A percentile compares a stretch with the other conserved stretches of the same genome.
These are phyloP conservation scores for Nepenthes mirabilis DNA, from an alignment of 148 eudicot species.

Conservation along the genomic window DNA sequence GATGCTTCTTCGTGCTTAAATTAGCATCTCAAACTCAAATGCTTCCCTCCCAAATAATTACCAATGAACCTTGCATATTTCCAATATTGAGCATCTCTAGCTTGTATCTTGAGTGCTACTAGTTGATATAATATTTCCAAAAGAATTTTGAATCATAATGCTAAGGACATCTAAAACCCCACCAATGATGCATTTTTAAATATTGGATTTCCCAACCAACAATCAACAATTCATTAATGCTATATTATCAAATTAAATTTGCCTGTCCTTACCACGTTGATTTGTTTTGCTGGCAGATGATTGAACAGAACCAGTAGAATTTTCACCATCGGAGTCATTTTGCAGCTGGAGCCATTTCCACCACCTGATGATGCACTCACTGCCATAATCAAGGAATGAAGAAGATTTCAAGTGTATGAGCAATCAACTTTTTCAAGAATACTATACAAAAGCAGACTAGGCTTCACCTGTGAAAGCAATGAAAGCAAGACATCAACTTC, in stretches of 20 bases:
- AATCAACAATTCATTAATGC: background rate
- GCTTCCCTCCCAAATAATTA: too few relatives aligned
- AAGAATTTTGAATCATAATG: background rate
- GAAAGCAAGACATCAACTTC: conserved; percentile 98
- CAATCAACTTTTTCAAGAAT: background rate
- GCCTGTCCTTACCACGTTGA: conserved; percentile 18
- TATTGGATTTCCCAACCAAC: too few relatives aligned
- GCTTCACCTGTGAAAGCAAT: conserved; percentile 85
- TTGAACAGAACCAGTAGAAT: conserved; percentile 15
- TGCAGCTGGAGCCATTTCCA: conserved; percentile 59
- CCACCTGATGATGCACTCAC: conserved; percentile 87
- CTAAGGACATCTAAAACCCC: background rate
- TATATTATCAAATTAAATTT: background rate
- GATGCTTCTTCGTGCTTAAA: too few relatives aligned
- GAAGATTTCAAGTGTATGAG: conserved; percentile 6
- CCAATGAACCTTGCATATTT: too few relatives aligned
- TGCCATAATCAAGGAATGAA: conserved; percentile 14
- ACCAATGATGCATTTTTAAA: background rate
- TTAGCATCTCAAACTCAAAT: too few relatives aligned
- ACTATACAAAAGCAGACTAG: conserved; percentile 2
- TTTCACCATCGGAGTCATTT: conserved; percentile 17
- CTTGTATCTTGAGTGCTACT: too few relatives aligned
- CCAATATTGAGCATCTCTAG: too few relatives aligned
- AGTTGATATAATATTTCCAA: too few relatives aligned
- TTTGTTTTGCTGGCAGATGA: conserved; percentile 15